Evolutionary conservation across 2,329 filamentous ascomycete genomes (phyloP), one percentile per base, ranked within the genome.

Genomic region (Trichoderma semiorbis): DNA sequence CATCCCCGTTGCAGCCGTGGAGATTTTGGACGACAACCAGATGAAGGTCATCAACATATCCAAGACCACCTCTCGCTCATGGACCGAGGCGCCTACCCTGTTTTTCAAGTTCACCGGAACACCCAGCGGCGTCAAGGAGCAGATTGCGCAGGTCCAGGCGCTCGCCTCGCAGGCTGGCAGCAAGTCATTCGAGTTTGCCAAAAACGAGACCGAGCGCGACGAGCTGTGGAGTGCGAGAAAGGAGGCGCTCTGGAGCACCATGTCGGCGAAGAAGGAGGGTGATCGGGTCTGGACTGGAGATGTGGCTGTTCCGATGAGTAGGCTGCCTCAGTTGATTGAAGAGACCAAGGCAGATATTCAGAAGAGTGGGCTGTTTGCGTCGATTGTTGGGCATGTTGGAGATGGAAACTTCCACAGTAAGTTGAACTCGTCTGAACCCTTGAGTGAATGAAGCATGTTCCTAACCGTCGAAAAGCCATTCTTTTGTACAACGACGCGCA

Each of bases 1-100:
- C 30, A 88, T 97, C 12, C 93, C 93, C 34, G 91, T 98, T 55
- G 94, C 95, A 0, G 95, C 95, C n/a, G 90, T 98, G 57, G 95
- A 98, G 83, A 92, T 98, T 72, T 85, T 98, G 32, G 95, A 98
- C 82, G 94, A 97, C 79, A 91, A 94, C 71, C 94, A 97, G 84
- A 98, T 98, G 88, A 84, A 83, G 76, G 88, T 86, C 79, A 89
- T 91, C 82, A 90, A 91, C 82, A 84, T 87, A 32, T 88, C 90
- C 1, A 91, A 91, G 30, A 86, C 85, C 78, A 94, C 92, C 1
- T 84, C 85, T 43, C 88, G 90, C 73, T 81, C 81, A 10, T 95
- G 93, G 93, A 85, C 85, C 67, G 92, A 93, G 81, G 87, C 86
- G 2, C 92, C 93, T 0, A 95, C 93, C 0, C 85, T 95, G 7